A percentile compares a stretch with the other conserved stretches of the same genome.
Conservation (phyloP, 2,329 filamentous ascomycete genomes). For the Xylariaceae sp. region DNA sequence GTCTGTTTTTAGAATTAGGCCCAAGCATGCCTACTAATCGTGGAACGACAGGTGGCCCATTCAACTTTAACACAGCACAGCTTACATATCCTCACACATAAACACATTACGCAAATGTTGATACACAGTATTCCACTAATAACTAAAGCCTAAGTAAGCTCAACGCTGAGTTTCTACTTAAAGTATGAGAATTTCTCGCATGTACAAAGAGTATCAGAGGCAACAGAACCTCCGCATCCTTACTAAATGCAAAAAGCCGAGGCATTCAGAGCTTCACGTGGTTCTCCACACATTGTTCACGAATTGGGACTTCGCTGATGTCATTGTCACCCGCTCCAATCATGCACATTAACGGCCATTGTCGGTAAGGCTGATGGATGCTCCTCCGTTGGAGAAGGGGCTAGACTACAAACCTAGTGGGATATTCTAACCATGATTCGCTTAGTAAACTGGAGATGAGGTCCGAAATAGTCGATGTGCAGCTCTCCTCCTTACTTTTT, state of each 20-base stretch:
- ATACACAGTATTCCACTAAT: no score
- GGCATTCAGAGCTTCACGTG: conserved; percentile 1
- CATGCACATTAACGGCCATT: conserved; percentile 3
- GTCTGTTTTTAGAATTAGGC: no score
- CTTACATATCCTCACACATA: no score
- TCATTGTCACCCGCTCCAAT: conserved; percentile 24
- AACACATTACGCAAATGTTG: no score
- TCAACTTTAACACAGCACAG: no score
- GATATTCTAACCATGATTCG: conserved; percentile 14
- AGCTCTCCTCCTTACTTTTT: conserved; percentile 3
- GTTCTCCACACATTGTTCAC: conserved; percentile 10
- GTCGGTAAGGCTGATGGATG: conserved; percentile 21
- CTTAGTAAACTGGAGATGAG: conserved; percentile 22
- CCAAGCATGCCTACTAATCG: no score
- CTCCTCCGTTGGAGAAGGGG: neutral
- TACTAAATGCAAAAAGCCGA: neutral
- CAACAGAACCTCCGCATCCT: no score
- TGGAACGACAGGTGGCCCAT: no score
- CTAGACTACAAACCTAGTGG: neutral
- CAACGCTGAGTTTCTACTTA: no score
- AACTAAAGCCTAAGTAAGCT: no score
- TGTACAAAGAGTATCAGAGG: no score
- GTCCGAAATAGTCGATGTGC: conserved; percentile 12
- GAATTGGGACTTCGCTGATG: conserved; percentile 16
- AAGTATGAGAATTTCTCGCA: no score